Evolutionary conservation across 345 rosid species (phyloP), one percentile per base, ranked within the genome.

Genomic region (sweet orange (Citrus sinensis)): DNA sequence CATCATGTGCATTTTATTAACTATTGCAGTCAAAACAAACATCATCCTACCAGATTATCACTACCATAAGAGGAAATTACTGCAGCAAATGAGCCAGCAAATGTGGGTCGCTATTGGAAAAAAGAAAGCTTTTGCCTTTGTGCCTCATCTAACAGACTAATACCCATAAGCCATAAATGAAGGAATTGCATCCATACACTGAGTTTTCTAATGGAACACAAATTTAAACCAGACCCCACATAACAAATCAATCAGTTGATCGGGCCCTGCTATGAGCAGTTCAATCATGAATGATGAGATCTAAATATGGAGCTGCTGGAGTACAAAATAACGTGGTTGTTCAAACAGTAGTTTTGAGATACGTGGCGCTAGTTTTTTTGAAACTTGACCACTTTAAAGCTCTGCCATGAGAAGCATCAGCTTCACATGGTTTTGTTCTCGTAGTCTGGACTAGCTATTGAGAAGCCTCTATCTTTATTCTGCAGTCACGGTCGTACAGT

Each of bases 381-480:
- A 39, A 29, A 29, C 68, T 27, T 8, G 39, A 40, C 66, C 13
- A 59, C 49, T 79, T 27, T 55, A 59, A 62, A 71, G 60, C 1
- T 20, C 80, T 58, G 62, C 39, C 74, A 27, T 22, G 42, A 73
- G 55, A 70, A 74, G 72, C 77, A 82, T 79, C 72, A 22, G 46
- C 24, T 72, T 74, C 88, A 85, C 85, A 82, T 81, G 87, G 64
- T 77, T 67, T 69, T 73, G 74, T 85, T 81, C 89, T 78, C 40
- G 49, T 34, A 65, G 37, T 22, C 37, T 66, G 25, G 70, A 70
- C 58, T 69, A 42, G 32, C 59, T 25, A 71, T 71, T 49, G 9
- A 30, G 74, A 19, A 30, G 74, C 27, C 19, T 62, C 60, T 64
- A 16, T 59, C 24, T 55, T 68, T 66, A 62, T 22, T 34, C 64